Evolutionary conservation across 257 asterid genomes (phyloP), one percentile per base, ranked within the genome.

Genomic region (Leptodermis oblonga): DNA sequence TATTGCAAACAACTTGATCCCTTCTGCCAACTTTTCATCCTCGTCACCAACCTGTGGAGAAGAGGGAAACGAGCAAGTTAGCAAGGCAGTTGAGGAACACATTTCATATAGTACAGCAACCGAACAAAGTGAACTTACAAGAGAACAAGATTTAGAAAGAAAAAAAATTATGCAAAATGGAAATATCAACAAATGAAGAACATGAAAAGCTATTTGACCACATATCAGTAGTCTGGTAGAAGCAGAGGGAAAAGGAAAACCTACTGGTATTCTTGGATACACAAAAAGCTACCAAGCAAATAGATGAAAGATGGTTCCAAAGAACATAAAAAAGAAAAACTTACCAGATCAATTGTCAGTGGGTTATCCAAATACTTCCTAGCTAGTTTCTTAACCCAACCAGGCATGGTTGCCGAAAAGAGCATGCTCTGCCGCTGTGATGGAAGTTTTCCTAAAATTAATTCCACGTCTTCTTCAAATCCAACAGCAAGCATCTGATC

Each of bases 401-500:
- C 79, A 65, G 99, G 99, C 99, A 93, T 93, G 74, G 99, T 93
- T 55, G 99, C 99, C 12, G 99, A 94, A 68, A 94, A 94, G 76
- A 94, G 99, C 99, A 94, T 94, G 87, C 88, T 91, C 87, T 94
- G 97, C 83, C 97, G 81, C 85, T 83, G 26, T 48, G 87, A 53
- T 53, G 97, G 97, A 76, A 91, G 90, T 73, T 75, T 86, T 74
- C 83, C 82, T 70, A 94, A 72, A 77, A 94, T 94, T 55, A 69
- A 61, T 75, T 94, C 99, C 22, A 94, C 99, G 39, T 85, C 99
- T 80, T 94, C 95, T 81, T 94, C 99, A 82, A 94, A 94, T 65
- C 99, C 99, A 78, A 94, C 99, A 22, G 99, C 99, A 76, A 94
- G 99, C 99, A 94, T 94, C 80, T 90, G 97, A 86, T 91, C 97